Evolutionary conservation across 2,329 filamentous ascomycete species (phyloP).

Genomic region (Aspergillus candidus): DNA sequence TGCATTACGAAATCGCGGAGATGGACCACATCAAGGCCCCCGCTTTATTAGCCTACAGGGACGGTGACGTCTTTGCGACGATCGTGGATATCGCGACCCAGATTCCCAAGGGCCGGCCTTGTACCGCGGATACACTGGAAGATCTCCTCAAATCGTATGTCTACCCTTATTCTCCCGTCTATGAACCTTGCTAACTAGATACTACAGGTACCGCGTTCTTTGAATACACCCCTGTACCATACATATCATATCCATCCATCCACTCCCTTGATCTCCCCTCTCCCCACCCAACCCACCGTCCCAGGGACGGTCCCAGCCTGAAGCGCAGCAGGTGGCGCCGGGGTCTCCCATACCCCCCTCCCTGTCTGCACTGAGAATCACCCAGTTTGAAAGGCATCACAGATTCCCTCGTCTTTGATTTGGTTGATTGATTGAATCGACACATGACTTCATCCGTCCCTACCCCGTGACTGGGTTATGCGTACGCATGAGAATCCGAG

Average conservation of each 20-base stretch:
- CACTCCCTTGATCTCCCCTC: too few species aligned
- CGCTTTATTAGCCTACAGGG: conserved; percentile 80
- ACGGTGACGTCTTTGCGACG: conserved; percentile 84
- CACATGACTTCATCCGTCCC: too few species aligned
- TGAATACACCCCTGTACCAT: conserved; percentile 9
- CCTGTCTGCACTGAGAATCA: background rate
- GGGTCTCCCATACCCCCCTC: background rate
- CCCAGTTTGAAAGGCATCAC: background rate
- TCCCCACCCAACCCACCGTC: background rate
- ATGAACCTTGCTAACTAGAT: background rate
- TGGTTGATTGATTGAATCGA: too few species aligned
- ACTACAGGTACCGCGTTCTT: conserved; percentile 25
- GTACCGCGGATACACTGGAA: conserved; percentile 51
- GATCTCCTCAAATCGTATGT: conserved; percentile 51
- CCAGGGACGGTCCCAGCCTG: background rate
- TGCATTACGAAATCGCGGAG: conserved; percentile 87
- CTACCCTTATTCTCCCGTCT: background rate
- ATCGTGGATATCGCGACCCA: conserved; percentile 81
- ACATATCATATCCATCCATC: background rate
- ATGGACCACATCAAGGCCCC: conserved; percentile 87
- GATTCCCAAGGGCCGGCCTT: conserved; percentile 58
- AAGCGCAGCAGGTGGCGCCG: background rate
- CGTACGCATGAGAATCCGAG: conserved; percentile 1
- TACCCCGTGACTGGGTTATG: background rate
- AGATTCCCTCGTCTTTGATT: too few species aligned